These are phyloP conservation scores for Geopyxis carbonaria DNA, from an alignment of 495 filamentous ascomycete species.

Conservation along the genomic window DNA sequence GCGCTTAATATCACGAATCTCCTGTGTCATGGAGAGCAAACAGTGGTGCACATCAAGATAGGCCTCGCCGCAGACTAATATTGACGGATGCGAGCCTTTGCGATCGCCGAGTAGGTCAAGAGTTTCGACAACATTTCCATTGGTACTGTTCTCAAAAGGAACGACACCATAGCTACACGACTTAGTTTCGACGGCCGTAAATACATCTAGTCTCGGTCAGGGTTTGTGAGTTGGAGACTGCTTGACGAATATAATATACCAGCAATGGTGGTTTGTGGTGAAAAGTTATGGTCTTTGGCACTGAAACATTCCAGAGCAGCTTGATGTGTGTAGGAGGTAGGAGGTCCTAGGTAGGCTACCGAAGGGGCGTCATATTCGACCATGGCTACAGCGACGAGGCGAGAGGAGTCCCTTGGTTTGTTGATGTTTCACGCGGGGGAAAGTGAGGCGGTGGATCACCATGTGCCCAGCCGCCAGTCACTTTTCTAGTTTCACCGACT, in stretches of 20 bases:
- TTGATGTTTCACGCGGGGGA: too few species aligned
- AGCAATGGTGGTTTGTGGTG: constrained; percentile 43
- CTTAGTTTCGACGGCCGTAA: constrained; percentile 53
- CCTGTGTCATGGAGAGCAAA: constrained; percentile 42
- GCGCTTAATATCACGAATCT: constrained; percentile 31
- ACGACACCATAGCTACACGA: constrained; percentile 56
- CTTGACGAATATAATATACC: constrained; percentile 28
- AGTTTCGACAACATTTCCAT: constrained; percentile 75
- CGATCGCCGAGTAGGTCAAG: constrained; percentile 76
- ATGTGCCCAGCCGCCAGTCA: too few species aligned
- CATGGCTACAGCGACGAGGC: too few species aligned
- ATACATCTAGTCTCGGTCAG: constrained; percentile 45
- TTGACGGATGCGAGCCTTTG: constrained; percentile 37
- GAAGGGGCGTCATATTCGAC: constrained; percentile 12
- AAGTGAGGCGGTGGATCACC: too few species aligned
- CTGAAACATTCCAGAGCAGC: constrained; percentile 50
- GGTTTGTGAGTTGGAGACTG: constrained; percentile 1
- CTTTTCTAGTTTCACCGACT: too few species aligned
- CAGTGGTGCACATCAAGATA: constrained; percentile 79
- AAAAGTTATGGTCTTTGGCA: constrained; percentile 34
- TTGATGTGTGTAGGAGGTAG: constrained; percentile 82
- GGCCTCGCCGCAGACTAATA: constrained; percentile 59
- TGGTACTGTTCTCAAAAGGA: constrained; percentile 90
- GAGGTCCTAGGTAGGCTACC: constrained; percentile 77
- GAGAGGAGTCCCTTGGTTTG: too few species aligned